Conservation (phyloP, 768 basidiomycete genomes). For the Tricholoma saponaceum region DNA sequence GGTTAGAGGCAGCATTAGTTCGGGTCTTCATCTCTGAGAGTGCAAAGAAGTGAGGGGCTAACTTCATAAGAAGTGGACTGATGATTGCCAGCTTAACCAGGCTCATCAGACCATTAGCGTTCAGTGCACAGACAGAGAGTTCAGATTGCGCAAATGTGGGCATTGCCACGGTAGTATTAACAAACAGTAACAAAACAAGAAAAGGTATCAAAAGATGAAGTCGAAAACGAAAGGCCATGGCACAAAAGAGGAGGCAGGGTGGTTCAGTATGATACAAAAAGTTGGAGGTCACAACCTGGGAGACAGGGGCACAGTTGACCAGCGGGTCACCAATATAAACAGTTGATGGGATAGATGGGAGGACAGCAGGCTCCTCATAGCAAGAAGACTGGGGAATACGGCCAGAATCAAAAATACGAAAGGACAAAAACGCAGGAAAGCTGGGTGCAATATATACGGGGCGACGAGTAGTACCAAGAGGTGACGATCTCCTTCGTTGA, state of each 20-base stretch:
- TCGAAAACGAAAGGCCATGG: neutral
- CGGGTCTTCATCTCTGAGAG: conserved; percentile 2
- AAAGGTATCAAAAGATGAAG: neutral
- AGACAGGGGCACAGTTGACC: neutral
- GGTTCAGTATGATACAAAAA: no score
- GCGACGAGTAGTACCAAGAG: neutral
- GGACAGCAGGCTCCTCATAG: neutral
- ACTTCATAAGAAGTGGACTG: neutral
- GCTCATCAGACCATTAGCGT: conserved; percentile 6
- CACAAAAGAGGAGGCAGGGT: neutral
- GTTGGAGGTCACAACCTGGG: neutral
- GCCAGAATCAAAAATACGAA: neutral
- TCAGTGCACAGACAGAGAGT: conserved; percentile 1
- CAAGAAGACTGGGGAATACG: neutral
- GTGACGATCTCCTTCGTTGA: neutral
- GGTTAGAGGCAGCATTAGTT: no score
- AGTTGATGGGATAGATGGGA: neutral
- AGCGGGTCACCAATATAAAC: neutral
- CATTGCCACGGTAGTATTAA: conserved; percentile 1
- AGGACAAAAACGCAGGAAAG: neutral
- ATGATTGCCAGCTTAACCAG: conserved; percentile 2
- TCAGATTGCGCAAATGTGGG: neutral
- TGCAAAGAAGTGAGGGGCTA: conserved; percentile 5
- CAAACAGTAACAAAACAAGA: conserved; percentile 2
- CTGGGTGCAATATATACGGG: neutral